Base-by-base conservation (phyloP, 2,329 filamentous ascomycete genomes). In the Colletotrichum kahawae region DNA sequence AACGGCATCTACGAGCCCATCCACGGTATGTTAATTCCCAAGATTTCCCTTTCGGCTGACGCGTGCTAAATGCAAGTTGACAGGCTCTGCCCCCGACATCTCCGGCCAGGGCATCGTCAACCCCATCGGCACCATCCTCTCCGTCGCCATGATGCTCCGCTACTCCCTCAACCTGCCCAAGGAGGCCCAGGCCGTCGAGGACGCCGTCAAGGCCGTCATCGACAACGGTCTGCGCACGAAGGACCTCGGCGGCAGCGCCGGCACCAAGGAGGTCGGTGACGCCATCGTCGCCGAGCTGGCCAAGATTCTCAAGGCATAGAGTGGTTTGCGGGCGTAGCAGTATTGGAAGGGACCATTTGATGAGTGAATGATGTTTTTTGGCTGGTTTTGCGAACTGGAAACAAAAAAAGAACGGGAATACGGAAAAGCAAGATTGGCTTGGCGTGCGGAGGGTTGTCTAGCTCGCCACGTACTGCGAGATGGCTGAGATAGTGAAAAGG, bases 1-100 rank as follows among this genome's bases (percentile, higher is more conserved):
- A 98, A 97, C 83, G 96, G 95, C 80, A 98, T 98, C 81, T 99
- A 98, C 84, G 96, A 98, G 90, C 96, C 96, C 31, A 98, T 99
- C 80, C 96, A 99, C 84, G 96, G 95, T 95, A 24, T 24, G 24
- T 24, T 24, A 24, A 24, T 24, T 24, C 24, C 24, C 24, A 24
- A 24, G 24, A 24, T 24, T 24, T 24, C 24, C 24, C 24, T 24
- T 24, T 24, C 10, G 8, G 27, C 16, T 14, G 14, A 43, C 43
- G 13, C 13, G 5, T 38, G 56, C 43, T 77, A 48, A 48, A 70
- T 54, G 43, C 56, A n/a, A n/a, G 4, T 60, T 14, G 1, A 31
- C 67, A 94, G 94, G 95, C 48, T 97, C 95, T 60, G 96, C 96
- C 24, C 96, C 96, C 33, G 96, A 98, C 82, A 98, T 98, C 81